Percentiles rank a stretch among this genome's conserved stretches.
These are phyloP conservation scores for Dictyostelium intermedium DNA, from an alignment of 78 protist genomes.

Conservation along the genomic window DNA sequence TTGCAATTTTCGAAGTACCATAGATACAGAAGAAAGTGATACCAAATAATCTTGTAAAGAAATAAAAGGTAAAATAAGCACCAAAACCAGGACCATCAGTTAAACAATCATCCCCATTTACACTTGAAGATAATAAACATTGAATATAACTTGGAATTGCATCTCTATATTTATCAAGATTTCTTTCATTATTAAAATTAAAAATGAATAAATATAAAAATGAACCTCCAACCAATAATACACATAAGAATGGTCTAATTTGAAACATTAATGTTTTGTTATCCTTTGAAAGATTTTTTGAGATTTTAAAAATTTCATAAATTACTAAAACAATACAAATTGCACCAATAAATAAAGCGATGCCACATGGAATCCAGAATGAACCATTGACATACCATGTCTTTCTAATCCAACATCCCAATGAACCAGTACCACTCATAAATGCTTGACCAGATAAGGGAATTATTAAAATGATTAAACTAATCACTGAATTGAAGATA, in stretches of 20 bases:
- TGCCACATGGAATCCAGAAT: conserved; percentile 21
- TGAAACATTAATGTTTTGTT: conserved; percentile 15
- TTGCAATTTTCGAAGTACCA: not conserved
- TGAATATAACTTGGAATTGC: not conserved
- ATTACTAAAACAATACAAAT: conserved; percentile 19
- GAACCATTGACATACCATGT: not conserved
- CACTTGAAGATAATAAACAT: not conserved
- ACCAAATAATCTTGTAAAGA: conserved; percentile 5
- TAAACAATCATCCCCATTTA: not conserved
- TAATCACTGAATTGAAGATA: not conserved
- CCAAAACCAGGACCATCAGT: not conserved
- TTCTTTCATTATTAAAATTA: conserved; percentile 16
- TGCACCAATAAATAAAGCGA: not conserved
- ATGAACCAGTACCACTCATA: conserved; percentile 14
- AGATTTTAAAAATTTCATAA: not conserved
- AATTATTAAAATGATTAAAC: not conserved
- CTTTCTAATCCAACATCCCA: conserved; percentile 26
- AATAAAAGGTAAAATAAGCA: conserved; percentile 11
- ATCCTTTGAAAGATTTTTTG: conserved; percentile 20
- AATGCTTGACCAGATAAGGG: not conserved
- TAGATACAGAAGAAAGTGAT: not conserved
- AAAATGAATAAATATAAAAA: conserved; percentile 4
- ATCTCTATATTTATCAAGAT: not conserved
- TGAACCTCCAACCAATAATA: conserved; percentile 18
- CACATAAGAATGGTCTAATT: conserved; percentile 50